phyloP scores from a whole-genome alignment of 768 basidiomycete species.

The Xerocomus spinulosus region DNA sequence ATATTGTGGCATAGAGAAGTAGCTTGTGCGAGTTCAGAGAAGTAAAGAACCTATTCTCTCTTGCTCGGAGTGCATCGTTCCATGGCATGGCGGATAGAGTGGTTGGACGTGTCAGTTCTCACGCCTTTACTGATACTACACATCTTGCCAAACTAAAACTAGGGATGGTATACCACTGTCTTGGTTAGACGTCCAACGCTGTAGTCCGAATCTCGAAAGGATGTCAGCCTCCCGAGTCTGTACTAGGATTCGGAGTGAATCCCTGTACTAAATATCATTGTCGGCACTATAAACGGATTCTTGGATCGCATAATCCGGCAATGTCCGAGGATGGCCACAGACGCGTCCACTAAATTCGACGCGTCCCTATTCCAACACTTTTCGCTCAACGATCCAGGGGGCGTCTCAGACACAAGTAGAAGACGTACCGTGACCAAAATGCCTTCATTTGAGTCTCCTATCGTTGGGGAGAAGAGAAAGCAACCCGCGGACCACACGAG shows the following conservation, averaged over 20 bases:
- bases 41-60: constrained; percentile 45
- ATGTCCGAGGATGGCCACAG: constrained; percentile 18
- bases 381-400: neutral
- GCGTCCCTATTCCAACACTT: constrained; percentile 1
- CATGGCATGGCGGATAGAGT: constrained; percentile 41
- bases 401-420: neutral
- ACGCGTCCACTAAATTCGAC: constrained; percentile 15
- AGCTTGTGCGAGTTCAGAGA: constrained; percentile 60
- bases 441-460: constrained; percentile 16
- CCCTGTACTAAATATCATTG: no score
- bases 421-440: constrained; percentile 9
- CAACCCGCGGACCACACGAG: constrained; percentile 17
- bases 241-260: no score
- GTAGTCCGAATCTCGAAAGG: no score
- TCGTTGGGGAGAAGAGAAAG: constrained; percentile 30
- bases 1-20: constrained; percentile 63
- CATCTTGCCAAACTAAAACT: no score
- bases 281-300: no score
- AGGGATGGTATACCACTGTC: no score
- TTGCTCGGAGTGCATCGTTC: constrained; percentile 45
- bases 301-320: neutral
- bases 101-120: constrained; percentile 15
- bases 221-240: no score
- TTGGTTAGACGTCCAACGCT: no score
- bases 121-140: constrained; percentile 7